Percentiles rank a stretch among this genome's conserved stretches.
Conservation (phyloP, 371 early-diverging fungal genomes). For the Mucor racemosus region DNA sequence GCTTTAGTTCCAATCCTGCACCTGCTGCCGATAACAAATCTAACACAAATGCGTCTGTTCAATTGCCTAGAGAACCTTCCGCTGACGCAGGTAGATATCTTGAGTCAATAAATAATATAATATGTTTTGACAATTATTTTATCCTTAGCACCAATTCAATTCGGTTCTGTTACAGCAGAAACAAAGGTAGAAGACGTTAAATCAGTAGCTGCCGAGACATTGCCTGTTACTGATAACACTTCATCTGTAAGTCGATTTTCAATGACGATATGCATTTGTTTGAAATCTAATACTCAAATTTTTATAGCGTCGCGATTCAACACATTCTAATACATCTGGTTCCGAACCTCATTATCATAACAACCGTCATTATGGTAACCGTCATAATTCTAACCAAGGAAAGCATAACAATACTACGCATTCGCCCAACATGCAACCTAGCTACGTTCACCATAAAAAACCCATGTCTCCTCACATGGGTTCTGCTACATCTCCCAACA, state of each 20-base stretch:
- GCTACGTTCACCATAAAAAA: constrained; percentile 41
- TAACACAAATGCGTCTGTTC: constrained; percentile 29
- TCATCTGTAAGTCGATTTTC: constrained; percentile 27
- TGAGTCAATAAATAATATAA: background rate
- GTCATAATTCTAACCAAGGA: constrained; percentile 29
- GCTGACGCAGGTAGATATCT: constrained; percentile 32
- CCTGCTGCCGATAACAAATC: constrained; percentile 7
- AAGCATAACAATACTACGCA: constrained; percentile 23
- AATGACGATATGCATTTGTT: background rate
- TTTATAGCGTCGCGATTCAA: constrained; percentile 24
- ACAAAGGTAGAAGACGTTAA: constrained; percentile 40
- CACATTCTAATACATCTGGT: constrained; percentile 28
- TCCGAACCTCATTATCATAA: constrained; percentile 28
- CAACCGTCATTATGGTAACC: constrained; percentile 28
- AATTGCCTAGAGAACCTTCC: constrained; percentile 42
- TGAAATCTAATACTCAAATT: background rate
- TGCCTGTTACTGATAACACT: constrained; percentile 32
- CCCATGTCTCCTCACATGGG: constrained; percentile 39
- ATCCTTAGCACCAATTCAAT: constrained; percentile 44
- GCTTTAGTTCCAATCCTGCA: constrained; percentile 6
- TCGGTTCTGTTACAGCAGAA: constrained; percentile 49
- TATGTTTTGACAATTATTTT: background rate
- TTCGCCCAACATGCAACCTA: constrained; percentile 24
- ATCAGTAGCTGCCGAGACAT: constrained; percentile 25
- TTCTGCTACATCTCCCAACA: constrained; percentile 32